Evolutionary conservation across 2,329 filamentous ascomycete species (phyloP).

Genomic region (Dothistroma septosporum): DNA sequence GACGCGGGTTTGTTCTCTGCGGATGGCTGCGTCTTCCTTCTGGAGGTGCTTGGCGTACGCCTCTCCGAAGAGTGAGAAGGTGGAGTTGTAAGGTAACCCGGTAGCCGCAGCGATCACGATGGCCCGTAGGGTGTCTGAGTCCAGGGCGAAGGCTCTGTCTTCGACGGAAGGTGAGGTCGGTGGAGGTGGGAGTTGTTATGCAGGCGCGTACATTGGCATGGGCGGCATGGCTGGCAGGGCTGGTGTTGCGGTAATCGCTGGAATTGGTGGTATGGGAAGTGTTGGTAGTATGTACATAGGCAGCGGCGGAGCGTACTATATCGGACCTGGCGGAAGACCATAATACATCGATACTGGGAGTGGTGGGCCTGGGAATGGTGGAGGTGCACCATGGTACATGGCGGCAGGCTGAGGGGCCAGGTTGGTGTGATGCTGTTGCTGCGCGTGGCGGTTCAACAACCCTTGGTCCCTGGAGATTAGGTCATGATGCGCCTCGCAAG

Average conservation of each 20-base stretch:
- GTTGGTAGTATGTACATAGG: neutral
- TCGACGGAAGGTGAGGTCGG: too few species aligned
- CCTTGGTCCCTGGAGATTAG: neutral
- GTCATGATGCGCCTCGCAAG: neutral
- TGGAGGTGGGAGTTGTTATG: neutral
- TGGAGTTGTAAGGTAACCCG: too few species aligned
- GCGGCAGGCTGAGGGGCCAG: neutral
- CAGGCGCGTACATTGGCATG: neutral
- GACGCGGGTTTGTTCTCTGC: neutral
- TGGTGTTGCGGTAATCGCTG: neutral
- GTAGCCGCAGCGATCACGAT: too few species aligned
- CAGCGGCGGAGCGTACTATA: neutral
- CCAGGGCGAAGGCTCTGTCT: too few species aligned
- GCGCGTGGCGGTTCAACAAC: neutral
- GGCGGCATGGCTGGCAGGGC: neutral
- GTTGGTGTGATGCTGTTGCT: neutral
- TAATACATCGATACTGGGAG: neutral
- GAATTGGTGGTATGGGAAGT: neutral
- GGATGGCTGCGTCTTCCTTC: neutral
- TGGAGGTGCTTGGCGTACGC: neutral
- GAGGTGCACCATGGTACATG: neutral
- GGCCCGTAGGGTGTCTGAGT: too few species aligned
- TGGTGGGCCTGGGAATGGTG: too few species aligned
- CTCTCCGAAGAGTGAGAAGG: too few species aligned
- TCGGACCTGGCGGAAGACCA: neutral